These are phyloP conservation scores for Botrytis cinerea DNA, from an alignment of 2,329 filamentous ascomycete genomes.

Conservation along the genomic window DNA sequence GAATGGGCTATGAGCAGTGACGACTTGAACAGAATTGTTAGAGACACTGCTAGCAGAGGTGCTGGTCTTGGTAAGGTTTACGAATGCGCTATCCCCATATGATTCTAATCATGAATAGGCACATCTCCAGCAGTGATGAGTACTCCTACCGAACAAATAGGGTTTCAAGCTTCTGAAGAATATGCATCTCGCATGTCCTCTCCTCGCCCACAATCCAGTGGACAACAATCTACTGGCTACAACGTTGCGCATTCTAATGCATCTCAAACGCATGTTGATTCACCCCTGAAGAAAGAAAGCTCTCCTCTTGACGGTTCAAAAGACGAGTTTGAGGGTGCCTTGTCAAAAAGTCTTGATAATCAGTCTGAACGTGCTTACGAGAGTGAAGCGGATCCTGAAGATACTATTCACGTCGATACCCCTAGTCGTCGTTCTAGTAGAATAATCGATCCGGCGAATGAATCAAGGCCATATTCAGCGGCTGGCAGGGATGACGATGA, in stretches of 20 bases:
- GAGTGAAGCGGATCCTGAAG: constrained; percentile 53
- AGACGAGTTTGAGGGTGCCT: constrained; percentile 41
- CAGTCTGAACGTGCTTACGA: constrained; percentile 46
- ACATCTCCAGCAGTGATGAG: constrained; percentile 63
- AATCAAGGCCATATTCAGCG: constrained; percentile 49
- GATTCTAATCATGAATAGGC: constrained; percentile 51
- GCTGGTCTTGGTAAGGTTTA: constrained; percentile 52
- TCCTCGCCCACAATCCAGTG: constrained; percentile 55
- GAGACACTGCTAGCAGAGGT: constrained; percentile 61
- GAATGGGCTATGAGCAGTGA: constrained; percentile 88
- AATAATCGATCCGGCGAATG: constrained; percentile 48
- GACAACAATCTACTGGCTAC: constrained; percentile 34
- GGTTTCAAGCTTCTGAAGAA: constrained; percentile 83
- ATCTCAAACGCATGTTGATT: constrained; percentile 47
- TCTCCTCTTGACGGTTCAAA: constrained; percentile 43
- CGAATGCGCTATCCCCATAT: constrained; percentile 31
- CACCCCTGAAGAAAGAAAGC: constrained; percentile 48
- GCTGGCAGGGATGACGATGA: constrained; percentile 48
- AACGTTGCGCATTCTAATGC: constrained; percentile 47
- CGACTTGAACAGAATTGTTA: constrained; percentile 87
- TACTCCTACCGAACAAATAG: constrained; percentile 88
- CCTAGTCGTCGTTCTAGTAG: constrained; percentile 50
- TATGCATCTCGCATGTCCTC: constrained; percentile 75
- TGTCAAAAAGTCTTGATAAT: constrained; percentile 44
- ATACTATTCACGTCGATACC: constrained; percentile 78